A percentile compares a stretch with the other conserved stretches of the same genome.
Evolutionary conservation across 768 basidiomycete species (phyloP).

Genomic region (Lactarius quietus): DNA sequence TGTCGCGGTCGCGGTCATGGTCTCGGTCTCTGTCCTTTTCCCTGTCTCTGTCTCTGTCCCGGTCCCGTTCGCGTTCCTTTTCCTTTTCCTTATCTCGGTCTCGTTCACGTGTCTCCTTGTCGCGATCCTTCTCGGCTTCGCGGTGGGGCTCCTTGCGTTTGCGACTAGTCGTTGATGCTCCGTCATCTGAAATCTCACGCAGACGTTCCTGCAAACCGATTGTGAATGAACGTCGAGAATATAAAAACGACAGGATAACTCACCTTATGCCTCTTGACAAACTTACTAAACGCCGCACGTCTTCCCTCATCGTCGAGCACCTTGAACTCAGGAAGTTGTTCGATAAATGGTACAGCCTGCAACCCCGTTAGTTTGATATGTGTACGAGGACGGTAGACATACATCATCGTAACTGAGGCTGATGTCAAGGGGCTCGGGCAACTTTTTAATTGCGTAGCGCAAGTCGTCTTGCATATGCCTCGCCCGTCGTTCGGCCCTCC

Average conservation of each 20-base stretch:
- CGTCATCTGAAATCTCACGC: conserved; percentile 75
- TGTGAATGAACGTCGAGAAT: not conserved
- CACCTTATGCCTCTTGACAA: conserved; percentile 87
- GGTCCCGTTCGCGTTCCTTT: conserved; percentile 32
- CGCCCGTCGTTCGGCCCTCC: conserved; percentile 77
- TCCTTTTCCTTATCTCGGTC: conserved; percentile 36
- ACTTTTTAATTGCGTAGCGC: conserved; percentile 90
- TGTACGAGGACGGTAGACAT: conserved; percentile 29
- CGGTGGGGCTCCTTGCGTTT: conserved; percentile 70
- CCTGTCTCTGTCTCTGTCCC: conserved; percentile 28
- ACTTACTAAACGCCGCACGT: conserved; percentile 81
- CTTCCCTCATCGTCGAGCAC: conserved; percentile 84
- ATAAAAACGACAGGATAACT: not conserved
- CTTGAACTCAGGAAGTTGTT: conserved; percentile 81
- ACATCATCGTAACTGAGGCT: conserved; percentile 78
- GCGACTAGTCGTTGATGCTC: conserved; percentile 72
- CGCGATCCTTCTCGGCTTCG: conserved; percentile 29
- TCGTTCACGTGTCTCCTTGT: conserved; percentile 42
- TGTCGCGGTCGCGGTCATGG: conserved; percentile 14
- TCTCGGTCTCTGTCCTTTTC: conserved; percentile 26
- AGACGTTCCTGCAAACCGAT: conserved; percentile 59
- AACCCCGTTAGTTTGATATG: conserved; percentile 16
- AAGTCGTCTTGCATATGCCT: conserved; percentile 93
- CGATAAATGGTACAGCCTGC: conserved; percentile 70
- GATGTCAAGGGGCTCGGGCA: conserved; percentile 77